phyloP scores from a whole-genome alignment of 2,329 filamentous ascomycete species.

The Pochonia chlamydosporia region DNA sequence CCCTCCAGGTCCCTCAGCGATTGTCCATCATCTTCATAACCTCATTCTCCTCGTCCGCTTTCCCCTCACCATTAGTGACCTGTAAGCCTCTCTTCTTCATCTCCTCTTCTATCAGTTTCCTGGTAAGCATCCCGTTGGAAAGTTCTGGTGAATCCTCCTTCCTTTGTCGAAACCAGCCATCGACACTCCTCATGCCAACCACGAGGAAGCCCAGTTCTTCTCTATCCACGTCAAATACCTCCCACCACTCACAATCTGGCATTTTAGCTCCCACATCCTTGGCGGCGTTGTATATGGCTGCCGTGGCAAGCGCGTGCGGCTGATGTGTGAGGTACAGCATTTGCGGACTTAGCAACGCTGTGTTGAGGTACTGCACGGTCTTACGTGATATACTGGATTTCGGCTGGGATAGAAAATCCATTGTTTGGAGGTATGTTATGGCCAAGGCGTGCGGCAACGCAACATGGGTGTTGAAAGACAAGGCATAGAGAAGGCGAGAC shows the following conservation, averaged over 20 bases:
- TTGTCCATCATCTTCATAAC: constrained; percentile 35
- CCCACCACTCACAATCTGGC: constrained; percentile 89
- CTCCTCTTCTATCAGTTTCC: constrained; percentile 53
- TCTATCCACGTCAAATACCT: constrained; percentile 91
- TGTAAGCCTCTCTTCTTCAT: constrained; percentile 46
- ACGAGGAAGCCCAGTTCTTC: constrained; percentile 93
- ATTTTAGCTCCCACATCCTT: constrained; percentile 70
- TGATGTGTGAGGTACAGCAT: constrained; percentile 89
- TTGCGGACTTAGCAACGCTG: constrained; percentile 79
- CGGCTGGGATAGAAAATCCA: constrained; percentile 56
- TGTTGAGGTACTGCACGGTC: constrained; percentile 76
- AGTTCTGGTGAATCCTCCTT: constrained; percentile 47
- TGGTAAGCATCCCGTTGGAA: constrained; percentile 47
- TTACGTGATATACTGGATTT: constrained; percentile 53
- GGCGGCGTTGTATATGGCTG: constrained; percentile 85
- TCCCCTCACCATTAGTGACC: constrained; percentile 22
- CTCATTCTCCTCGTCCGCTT: constrained; percentile 35
- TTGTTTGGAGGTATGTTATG: constrained; percentile 86
- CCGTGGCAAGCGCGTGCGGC: constrained; percentile 75
- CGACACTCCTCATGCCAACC: constrained; percentile 75
- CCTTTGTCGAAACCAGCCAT: constrained; percentile 60
- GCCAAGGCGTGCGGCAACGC: constrained; percentile 80
- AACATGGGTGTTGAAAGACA: constrained; percentile 81
- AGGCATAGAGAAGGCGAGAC: constrained; percentile 64
- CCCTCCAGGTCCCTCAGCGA: constrained; percentile 14